A percentile compares a stretch with the other conserved stretches of the same genome.
phyloP scores from a whole-genome alignment of 306 rosid species.

The Morella rubra region DNA sequence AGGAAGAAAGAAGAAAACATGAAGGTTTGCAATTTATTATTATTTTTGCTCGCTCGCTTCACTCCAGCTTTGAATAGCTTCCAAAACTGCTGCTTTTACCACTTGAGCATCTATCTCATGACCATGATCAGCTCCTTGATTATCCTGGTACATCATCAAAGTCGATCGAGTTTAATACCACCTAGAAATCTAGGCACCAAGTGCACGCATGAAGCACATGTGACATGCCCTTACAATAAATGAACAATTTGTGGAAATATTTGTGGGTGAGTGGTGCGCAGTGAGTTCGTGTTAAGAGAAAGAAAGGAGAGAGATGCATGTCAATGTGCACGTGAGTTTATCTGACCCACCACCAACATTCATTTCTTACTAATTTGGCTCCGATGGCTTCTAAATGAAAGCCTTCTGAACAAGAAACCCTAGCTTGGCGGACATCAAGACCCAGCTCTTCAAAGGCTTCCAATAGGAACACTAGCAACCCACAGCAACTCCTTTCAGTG shows the following conservation, averaged over 20 bases:
- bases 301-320: neutral
- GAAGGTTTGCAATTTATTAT: slow-evolving; percentile 2
- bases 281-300: neutral
- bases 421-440: slow-evolving; percentile 64
- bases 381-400: slow-evolving; percentile 54
- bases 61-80: slow-evolving; percentile 63
- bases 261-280: neutral
- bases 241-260: neutral
- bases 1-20: neutral
- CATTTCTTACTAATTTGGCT: slow-evolving; percentile 38
- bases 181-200: neutral
- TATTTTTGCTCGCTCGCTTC: slow-evolving; percentile 27
- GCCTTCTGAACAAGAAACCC: slow-evolving; percentile 60
- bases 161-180: slow-evolving; percentile 14
- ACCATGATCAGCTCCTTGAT: slow-evolving; percentile 25
- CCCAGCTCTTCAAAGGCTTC: slow-evolving; percentile 67
- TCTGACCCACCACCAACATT: neutral
- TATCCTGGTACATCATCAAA: slow-evolving; percentile 33
- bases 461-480: slow-evolving; percentile 56
- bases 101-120: slow-evolving; percentile 33
- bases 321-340: neutral
- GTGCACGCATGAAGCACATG: neutral
- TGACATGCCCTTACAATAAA: neutral
- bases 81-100: slow-evolving; percentile 46
- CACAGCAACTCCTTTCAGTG: slow-evolving; percentile 44